A percentile compares a stretch with the other conserved stretches of the same genome.
Conservation (phyloP, 768 basidiomycete species). For the Amanita brunnescens region DNA sequence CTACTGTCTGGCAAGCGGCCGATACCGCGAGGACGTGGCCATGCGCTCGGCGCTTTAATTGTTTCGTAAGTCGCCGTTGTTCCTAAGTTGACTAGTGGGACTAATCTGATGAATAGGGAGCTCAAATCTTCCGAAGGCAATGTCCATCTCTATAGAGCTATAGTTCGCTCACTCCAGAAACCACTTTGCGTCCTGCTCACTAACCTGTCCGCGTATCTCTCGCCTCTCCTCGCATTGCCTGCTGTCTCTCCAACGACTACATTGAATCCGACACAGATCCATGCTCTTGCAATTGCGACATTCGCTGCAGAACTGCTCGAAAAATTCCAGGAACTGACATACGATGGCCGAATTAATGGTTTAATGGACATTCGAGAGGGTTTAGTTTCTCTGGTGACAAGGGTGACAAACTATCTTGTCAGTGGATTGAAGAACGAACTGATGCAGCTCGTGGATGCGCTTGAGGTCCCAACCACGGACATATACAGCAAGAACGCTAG, state of each 20-base stretch:
- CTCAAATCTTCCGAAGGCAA: constrained; percentile 57
- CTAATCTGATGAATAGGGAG: constrained; percentile 39
- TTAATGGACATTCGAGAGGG: constrained; percentile 63
- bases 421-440: constrained; percentile 53
- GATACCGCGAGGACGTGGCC: constrained; percentile 68
- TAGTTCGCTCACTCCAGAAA: constrained; percentile 64
- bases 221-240: constrained; percentile 58
- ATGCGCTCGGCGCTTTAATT: constrained; percentile 57
- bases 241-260: constrained; percentile 41
- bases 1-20: constrained; percentile 58
- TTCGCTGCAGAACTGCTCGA: constrained; percentile 71
- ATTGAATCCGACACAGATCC: constrained; percentile 56
- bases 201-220: constrained; percentile 58
- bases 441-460: constrained; percentile 48
- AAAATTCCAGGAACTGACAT: constrained; percentile 56
- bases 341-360: constrained; percentile 57
- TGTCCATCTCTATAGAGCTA: constrained; percentile 56
- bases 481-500: constrained; percentile 20
- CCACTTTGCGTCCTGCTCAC: constrained; percentile 68
- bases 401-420: constrained; percentile 60
- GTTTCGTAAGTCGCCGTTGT: constrained; percentile 45
- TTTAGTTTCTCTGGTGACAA: constrained; percentile 55
- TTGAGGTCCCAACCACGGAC: constrained; percentile 39
- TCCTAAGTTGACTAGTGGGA: constrained; percentile 9
- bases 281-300: constrained; percentile 58